Base-by-base conservation (phyloP, 306 rosid genomes). In the Cucumis sativus region DNA sequence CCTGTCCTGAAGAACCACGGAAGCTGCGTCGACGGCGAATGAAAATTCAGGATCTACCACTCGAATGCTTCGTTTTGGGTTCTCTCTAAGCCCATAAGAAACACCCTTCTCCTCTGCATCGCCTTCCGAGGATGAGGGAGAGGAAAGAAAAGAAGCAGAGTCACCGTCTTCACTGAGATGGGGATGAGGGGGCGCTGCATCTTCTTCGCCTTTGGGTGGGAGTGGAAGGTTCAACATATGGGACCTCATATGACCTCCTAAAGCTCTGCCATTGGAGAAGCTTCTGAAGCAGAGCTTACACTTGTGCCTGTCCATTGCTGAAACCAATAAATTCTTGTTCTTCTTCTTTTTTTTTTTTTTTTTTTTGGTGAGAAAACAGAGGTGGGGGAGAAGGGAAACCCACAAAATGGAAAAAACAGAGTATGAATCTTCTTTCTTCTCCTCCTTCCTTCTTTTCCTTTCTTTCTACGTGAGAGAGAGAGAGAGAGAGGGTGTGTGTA, bases 191-290 rank as follows among this genome's bases (percentile, higher is more conserved):
- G 78, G 56, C 15, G 57, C 35, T 25, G 77, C 63, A 2, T 61
- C 81, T 49, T 61, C 81, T 49, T 74, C 84, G 71, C 60, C 85
- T 61, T 88, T 35, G 72, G 68, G 4, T 60, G 89, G 89, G 63
- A 88, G 18, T 0, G 88, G 91, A 47, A 90, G 95, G 87, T 86
- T 88, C 92, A 88, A 74, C 97, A 95, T 84, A 81, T 95, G 97
- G 82, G 99, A 95, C 90, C 99, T 87, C 99, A 95, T 92, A 85
- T 95, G 99, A 78, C 97, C 99, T 12, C 99, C 99, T 52, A 90
- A 83, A 10, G 99, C 97, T 84, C 90, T 92, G 60, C 99, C 99
- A 78, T 92, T 95, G 15, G 97, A 83, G 84, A 95, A 95, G 80
- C 79, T 87, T 78, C 90, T 83, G 16, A 74, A 86, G 80, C 97